Percentiles rank a stretch among this genome's conserved stretches.
Evolutionary conservation across 768 basidiomycete species (phyloP).

Genomic region (Mycena indigotica): DNA sequence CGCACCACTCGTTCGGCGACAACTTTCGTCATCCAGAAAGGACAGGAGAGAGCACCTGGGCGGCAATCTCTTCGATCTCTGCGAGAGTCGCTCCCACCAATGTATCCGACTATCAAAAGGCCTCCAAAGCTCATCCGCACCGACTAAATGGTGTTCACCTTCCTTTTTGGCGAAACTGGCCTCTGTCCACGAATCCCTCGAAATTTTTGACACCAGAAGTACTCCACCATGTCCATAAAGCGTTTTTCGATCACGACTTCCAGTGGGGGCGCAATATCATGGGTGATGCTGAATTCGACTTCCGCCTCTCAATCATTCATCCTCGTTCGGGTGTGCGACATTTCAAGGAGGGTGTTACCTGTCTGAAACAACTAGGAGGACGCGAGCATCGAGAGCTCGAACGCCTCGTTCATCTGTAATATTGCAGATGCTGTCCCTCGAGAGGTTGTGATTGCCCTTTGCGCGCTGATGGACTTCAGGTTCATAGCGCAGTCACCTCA

Average conservation of each 20-base stretch:
- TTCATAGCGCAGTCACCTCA: conserved; percentile 36
- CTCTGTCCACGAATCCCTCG: too few species aligned
- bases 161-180: too few species aligned
- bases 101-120: conserved; percentile 3
- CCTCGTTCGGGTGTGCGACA: conserved; percentile 35
- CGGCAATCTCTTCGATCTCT: background rate
- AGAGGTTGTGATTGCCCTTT: conserved; percentile 35
- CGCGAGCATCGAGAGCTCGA: too few species aligned
- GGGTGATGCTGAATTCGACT: conserved; percentile 40
- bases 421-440: conserved; percentile 36
- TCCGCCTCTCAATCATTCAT: conserved; percentile 40
- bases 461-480: conserved; percentile 39
- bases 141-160: too few species aligned
- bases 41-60: conserved; percentile 7
- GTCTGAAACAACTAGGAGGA: conserved; percentile 45
- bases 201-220: too few species aligned
- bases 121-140: background rate
- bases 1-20: conserved; percentile 14
- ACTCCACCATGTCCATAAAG: conserved; percentile 41
- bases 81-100: conserved; percentile 12
- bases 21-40: background rate
- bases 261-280: too few species aligned
- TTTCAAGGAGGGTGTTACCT: conserved; percentile 41
- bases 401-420: conserved; percentile 37
- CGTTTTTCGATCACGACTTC: conserved; percentile 44